phyloP scores from a whole-genome alignment of 2,329 filamentous ascomycete species.

The Ilyonectria destructans region DNA sequence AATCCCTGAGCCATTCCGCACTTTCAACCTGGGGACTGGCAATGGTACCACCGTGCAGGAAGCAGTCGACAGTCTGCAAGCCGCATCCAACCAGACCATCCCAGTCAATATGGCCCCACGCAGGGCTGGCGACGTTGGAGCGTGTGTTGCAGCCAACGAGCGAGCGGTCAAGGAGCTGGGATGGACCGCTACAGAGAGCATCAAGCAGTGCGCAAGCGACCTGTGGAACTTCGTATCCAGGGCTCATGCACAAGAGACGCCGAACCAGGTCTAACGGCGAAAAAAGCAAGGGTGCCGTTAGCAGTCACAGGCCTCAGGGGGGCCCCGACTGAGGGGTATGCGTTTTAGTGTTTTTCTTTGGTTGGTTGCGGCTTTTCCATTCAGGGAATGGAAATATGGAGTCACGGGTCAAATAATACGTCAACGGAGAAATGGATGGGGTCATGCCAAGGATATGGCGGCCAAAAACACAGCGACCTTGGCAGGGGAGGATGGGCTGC shows the following conservation, averaged over 20 bases:
- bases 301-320: not conserved
- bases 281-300: not conserved
- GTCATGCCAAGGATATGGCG: slow-evolving; percentile 8
- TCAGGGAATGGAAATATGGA: not conserved
- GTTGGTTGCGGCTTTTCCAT: slow-evolving; percentile 7
- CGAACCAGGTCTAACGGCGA: not conserved
- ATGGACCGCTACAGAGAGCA: slow-evolving; percentile 51
- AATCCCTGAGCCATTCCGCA: slow-evolving; percentile 53
- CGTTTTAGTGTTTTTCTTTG: slow-evolving; percentile 15
- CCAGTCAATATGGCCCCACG: slow-evolving; percentile 57
- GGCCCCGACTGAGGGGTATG: not conserved
- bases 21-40: slow-evolving; percentile 65
- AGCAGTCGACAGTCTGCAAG: slow-evolving; percentile 59
- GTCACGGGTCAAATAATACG: not conserved
- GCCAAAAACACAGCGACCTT: slow-evolving; percentile 10
- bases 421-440: not conserved
- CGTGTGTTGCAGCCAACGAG: slow-evolving; percentile 59
- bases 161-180: slow-evolving; percentile 60
- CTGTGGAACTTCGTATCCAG: slow-evolving; percentile 37
- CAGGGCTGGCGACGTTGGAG: slow-evolving; percentile 60
- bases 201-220: slow-evolving; percentile 36
- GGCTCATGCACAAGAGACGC: not conserved
- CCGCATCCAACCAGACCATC: slow-evolving; percentile 55
- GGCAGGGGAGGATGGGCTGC: slow-evolving; percentile 5
- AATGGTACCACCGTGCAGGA: slow-evolving; percentile 63